Evolutionary conservation across 345 rosid species (phyloP), one percentile per base, ranked within the genome.

Genomic region (Corymbia maculata): DNA sequence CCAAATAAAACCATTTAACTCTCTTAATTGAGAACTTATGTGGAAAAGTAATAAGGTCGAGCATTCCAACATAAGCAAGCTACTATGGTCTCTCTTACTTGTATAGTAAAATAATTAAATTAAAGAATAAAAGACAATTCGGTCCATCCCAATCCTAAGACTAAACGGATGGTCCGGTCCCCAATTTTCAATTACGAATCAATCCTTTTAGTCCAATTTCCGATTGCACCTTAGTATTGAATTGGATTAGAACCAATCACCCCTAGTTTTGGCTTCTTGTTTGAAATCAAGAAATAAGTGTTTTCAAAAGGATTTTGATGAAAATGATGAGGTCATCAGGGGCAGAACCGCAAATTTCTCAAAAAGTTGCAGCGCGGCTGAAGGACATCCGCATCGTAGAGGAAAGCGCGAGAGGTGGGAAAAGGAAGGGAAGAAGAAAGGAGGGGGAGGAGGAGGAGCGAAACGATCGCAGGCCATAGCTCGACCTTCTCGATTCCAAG

Each of bases 1-100:
- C 1, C 14, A 10, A 70, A 17, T 0, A 16, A 70, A 36, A 70
- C 2, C 1, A 0, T 16, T 6, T 32, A 19, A 4, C 6, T 16
- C 47, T 70, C 13, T 30, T 32, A 70, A 16, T 70, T 17, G 47
- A 70, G 0, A 70, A 17, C 2, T 1, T 68, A 1, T 36, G 6
- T 0, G 0, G 0, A 9, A 5, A 17, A 7, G 9, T 13, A 32
- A 68, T 0, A 6, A 30, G 17, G 5, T 32, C 0, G 1, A 16
- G 2, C 22, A 30, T 15, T 15, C 3, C 22, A 66, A 66, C 3
- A 0, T 30, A 2, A 13, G 4, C 1, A n/a, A 64, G 1, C 0
- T 0, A n/a, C 3, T 1, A 64, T 64, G 42, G 3, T 14, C 3
- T 8, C 6, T 32, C 11, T 7, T 66, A 1, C 0, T 0, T 0